phyloP scores from a whole-genome alignment of 345 rosid species.

The Populus ilicifolia region DNA sequence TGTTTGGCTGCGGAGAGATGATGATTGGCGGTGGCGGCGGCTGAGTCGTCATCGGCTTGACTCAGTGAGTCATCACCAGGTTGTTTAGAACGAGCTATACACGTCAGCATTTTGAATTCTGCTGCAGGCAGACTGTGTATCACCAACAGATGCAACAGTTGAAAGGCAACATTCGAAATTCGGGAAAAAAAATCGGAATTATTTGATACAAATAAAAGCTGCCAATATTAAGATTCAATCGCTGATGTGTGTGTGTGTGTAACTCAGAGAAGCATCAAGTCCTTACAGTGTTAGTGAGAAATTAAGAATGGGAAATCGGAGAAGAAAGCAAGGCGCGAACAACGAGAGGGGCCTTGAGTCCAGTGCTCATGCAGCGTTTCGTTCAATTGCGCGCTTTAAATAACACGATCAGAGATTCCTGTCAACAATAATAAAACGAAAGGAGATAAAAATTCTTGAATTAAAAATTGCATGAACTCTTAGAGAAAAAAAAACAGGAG shows the following conservation, averaged over 20 bases:
- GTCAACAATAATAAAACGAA: constrained; percentile 8
- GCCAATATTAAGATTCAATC: not conserved
- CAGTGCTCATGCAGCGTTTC: constrained; percentile 3
- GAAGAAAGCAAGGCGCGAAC: constrained; percentile 2
- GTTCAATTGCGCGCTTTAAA: constrained; percentile 16
- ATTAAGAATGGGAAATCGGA: not conserved
- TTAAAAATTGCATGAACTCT: not conserved
- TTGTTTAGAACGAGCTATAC: constrained; percentile 87
- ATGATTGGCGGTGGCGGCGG: constrained; percentile 29
- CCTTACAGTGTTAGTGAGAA: not conserved
- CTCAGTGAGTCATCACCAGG: constrained; percentile 59
- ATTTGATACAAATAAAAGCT: not conserved
- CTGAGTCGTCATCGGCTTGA: constrained; percentile 47
- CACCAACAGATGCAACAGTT: not conserved
- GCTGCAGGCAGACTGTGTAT: not conserved
- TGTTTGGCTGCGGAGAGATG: constrained; percentile 26
- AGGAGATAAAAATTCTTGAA: not conserved
- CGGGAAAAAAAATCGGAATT: not conserved
- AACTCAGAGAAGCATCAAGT: not conserved
- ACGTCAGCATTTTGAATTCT: constrained; percentile 62
- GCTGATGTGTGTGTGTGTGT: not conserved
- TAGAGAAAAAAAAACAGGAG: not conserved
- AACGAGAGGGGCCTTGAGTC: constrained; percentile 13
- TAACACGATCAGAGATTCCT: constrained; percentile 40
- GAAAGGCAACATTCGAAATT: not conserved